Percentiles rank a stretch among this genome's conserved stretches.
Evolutionary conservation across 345 rosid genomes (phyloP).

Genomic region (Corchorus olitorius): DNA sequence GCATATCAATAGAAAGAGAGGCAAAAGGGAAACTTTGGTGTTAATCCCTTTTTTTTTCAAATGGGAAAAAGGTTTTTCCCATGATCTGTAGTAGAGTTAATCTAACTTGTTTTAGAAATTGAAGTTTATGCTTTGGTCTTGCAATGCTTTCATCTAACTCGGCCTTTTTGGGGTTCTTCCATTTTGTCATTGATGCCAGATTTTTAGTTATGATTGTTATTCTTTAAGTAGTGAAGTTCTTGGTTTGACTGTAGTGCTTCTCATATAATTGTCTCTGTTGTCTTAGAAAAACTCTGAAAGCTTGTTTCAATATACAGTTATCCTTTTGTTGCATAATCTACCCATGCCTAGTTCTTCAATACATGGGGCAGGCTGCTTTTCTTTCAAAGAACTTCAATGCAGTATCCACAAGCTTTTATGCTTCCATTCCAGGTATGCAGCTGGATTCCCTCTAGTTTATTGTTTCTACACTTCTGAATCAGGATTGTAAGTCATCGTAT

Average conservation of each 20-base stretch:
- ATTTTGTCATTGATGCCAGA: conserved; percentile 9
- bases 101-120: background rate
- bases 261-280: conserved; percentile 8
- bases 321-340: conserved; percentile 72
- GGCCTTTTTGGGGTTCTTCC: background rate
- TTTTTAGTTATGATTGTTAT: background rate
- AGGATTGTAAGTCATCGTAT: background rate
- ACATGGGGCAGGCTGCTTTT: conserved; percentile 98
- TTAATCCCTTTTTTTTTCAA: conserved; percentile 9
- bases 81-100: background rate
- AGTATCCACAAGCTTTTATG: conserved; percentile 64
- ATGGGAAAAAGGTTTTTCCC: conserved; percentile 1
- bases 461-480: background rate
- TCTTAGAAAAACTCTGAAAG: conserved; percentile 14
- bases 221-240: background rate
- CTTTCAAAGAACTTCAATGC: conserved; percentile 75
- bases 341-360: conserved; percentile 96
- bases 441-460: conserved; percentile 21
- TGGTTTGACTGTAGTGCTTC: background rate
- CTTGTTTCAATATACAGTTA: conserved; percentile 52
- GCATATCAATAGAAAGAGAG: conserved; percentile 2
- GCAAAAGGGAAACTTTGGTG: background rate
- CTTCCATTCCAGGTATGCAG: conserved; percentile 83
- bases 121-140: background rate
- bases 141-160: background rate